Base-by-base conservation (phyloP, 2,329 filamentous ascomycete species). In the Penicillium sp. region DNA sequence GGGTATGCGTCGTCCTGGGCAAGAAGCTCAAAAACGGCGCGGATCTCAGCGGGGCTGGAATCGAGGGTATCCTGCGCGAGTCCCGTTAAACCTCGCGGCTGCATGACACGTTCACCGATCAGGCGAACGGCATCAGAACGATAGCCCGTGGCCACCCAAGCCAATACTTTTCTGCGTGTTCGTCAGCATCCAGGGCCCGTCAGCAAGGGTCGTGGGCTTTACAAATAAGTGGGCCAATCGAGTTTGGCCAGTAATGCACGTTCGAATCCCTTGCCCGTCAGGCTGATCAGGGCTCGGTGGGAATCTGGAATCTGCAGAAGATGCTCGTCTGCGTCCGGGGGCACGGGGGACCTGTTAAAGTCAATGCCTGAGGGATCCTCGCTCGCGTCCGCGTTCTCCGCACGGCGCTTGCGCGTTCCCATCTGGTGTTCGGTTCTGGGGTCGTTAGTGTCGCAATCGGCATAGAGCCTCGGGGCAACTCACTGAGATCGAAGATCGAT, bases 401-500 rank as follows among this genome's bases (percentile, higher is more conserved):
- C 73, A 44, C 79, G 69, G 27, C 81, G 80, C 67, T 87, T 89
- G 52, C 83, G 77, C 11, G 82, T 80, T 63, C 87, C 85, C 65
- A 85, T 82, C 56, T 83, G 76, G 63, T 90, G 87, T 70, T 92
- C 89, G 20, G 88, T 90, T 60, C 86, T 88, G 50, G 25, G 16
- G 14, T 27, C 4, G 6, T 44, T 31, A 16, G 16, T 13, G 27
- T 25, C 20, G 5, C 1, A n/a, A 10, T 16, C 25, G 14, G 4
- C 27, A 24, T 39, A n/a, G 13, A 20, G 10, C 20, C 20, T 22
- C 20, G 20, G 20, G 20, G 20, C 11, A 7, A 53, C 70, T 53
- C 78, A 89, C 84, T 86, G 84, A 55, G 90, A 89, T 50, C 91
- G 82, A 10, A 95, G 76, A 73, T 95, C 91, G 53, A 95, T 81